Conservation (phyloP, 192 early-diverging fungal genomes). For the Obelidium mucronatum region DNA sequence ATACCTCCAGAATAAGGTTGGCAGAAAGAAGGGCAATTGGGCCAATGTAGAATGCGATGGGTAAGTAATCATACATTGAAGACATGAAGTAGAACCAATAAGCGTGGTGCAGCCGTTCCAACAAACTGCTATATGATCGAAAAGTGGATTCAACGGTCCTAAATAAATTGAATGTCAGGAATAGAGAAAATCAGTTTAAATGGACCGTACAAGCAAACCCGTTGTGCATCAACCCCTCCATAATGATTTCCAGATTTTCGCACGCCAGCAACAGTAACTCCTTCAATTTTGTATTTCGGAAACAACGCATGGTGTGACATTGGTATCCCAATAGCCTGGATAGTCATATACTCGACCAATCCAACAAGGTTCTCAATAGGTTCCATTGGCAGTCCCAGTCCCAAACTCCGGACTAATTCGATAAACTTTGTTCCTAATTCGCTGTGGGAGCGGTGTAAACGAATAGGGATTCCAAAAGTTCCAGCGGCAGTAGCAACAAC, state of each 20-base stretch:
- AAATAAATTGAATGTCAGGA: neutral
- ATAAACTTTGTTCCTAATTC: neutral
- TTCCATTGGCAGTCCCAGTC: slow-evolving; percentile 36
- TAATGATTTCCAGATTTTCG: slow-evolving; percentile 14
- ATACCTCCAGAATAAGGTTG: slow-evolving; percentile 60
- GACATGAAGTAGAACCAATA: slow-evolving; percentile 97
- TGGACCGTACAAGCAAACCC: slow-evolving; percentile 26
- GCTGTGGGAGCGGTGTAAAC: slow-evolving; percentile 53
- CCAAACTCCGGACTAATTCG: neutral
- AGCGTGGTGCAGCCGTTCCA: slow-evolving; percentile 95
- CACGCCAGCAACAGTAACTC: slow-evolving; percentile 46
- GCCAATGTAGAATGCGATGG: slow-evolving; percentile 89
- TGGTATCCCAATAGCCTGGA: slow-evolving; percentile 74
- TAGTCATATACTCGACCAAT: slow-evolving; percentile 59
- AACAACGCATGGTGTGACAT: slow-evolving; percentile 75
- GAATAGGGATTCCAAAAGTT: slow-evolving; percentile 61
- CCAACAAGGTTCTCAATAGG: slow-evolving; percentile 21
- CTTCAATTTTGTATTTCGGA: slow-evolving; percentile 64
- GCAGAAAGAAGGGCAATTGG: slow-evolving; percentile 81
- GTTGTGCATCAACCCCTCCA: slow-evolving; percentile 3
- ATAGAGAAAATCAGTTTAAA: neutral
- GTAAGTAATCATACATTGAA: slow-evolving; percentile 77
- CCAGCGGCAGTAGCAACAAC: slow-evolving; percentile 69
- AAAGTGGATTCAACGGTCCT: slow-evolving; percentile 77
- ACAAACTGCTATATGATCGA: slow-evolving; percentile 87